Percentiles rank a stretch among this genome's conserved stretches.
Evolutionary conservation across 1,284 basidiomycete species (phyloP).

Genomic region (Volvariella surrecta): DNA sequence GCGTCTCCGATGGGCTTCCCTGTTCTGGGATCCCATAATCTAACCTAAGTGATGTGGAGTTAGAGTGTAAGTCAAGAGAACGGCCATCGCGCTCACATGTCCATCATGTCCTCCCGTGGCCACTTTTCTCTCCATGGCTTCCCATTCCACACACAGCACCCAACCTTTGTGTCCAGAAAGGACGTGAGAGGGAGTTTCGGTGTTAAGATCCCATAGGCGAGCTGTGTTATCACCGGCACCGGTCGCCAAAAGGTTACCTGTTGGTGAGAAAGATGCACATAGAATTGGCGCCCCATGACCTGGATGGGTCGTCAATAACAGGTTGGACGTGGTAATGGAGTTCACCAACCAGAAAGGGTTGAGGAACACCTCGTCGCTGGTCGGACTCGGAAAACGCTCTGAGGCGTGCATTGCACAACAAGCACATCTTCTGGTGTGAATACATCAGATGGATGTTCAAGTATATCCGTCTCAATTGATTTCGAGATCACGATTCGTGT

Average conservation of each 20-base stretch:
- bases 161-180: conserved; percentile 89
- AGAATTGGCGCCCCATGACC: conserved; percentile 92
- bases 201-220: conserved; percentile 91
- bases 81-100: conserved; percentile 42
- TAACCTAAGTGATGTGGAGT: conserved; percentile 39
- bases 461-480: conserved; percentile 74
- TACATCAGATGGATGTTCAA: conserved; percentile 59
- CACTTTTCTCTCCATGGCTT: conserved; percentile 81
- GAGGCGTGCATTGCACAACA: conserved; percentile 83
- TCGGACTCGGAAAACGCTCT: conserved; percentile 92
- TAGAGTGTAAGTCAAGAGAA: not conserved
- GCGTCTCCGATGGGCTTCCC: conserved; percentile 82
- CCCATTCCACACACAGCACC: conserved; percentile 98
- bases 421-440: conserved; percentile 87
- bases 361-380: conserved; percentile 91
- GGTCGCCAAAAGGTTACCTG: conserved; percentile 85
- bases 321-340: conserved; percentile 2
- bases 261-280: conserved; percentile 93
- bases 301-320: conserved; percentile 16
- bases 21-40: conserved; percentile 87
- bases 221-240: conserved; percentile 94
- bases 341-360: conserved; percentile 72
- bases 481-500: conserved; percentile 74
- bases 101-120: conserved; percentile 92
- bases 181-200: conserved; percentile 87